phyloP scores from a whole-genome alignment of 2,329 filamentous ascomycete species.

The Leptographium procerum region DNA sequence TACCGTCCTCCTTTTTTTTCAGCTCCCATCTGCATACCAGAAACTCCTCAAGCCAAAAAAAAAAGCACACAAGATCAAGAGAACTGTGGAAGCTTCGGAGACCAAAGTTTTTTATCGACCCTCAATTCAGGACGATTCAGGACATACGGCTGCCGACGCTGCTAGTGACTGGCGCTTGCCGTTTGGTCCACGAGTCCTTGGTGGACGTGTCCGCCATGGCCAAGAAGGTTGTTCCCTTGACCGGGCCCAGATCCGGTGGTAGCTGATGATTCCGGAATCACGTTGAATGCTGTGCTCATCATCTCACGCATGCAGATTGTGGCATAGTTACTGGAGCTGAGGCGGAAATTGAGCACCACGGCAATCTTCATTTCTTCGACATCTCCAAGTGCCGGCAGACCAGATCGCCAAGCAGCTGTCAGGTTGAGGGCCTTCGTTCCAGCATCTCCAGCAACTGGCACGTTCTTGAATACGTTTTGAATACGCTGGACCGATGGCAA shows the following conservation, averaged over 20 bases:
- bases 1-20: neutral
- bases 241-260: neutral
- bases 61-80: neutral
- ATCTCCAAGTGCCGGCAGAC: conserved; percentile 4
- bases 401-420: conserved; percentile 8
- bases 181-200: neutral
- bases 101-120: neutral
- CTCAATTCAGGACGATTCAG: neutral
- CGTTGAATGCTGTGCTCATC: conserved; percentile 11
- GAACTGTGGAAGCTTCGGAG: neutral
- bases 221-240: neutral
- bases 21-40: neutral
- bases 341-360: conserved; percentile 24
- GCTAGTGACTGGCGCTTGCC: neutral
- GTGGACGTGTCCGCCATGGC: conserved; percentile 2
- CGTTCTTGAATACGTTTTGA: conserved; percentile 10
- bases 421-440: conserved; percentile 9
- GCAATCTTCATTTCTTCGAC: conserved; percentile 20
- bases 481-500: neutral
- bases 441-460: neutral
- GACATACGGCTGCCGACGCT: neutral
- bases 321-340: conserved; percentile 25
- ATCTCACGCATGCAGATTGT: conserved; percentile 26
- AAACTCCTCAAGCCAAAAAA: neutral
- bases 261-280: neutral